Evolutionary conservation across 2,329 filamentous ascomycete species (phyloP).

Genomic region (Diaporthe citrichinensis): DNA sequence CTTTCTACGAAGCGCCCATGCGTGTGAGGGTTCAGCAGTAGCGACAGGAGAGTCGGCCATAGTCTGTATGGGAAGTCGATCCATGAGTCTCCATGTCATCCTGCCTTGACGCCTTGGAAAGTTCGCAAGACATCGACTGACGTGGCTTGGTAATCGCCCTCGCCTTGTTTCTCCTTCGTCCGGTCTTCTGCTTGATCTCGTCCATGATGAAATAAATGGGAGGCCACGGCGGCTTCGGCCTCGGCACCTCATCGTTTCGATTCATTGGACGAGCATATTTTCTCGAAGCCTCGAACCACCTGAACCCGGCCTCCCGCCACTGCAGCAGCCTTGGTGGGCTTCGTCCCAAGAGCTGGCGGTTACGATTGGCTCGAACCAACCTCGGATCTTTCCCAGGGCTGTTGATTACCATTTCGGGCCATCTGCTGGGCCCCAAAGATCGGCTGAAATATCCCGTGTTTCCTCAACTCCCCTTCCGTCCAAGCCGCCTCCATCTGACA

Average conservation of each 20-base stretch:
- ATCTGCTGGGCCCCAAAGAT: conserved; percentile 21
- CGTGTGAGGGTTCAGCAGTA: background rate
- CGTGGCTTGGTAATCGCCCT: conserved; percentile 9
- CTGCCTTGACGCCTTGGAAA: conserved; percentile 4
- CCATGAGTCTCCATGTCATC: background rate
- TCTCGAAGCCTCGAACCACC: background rate
- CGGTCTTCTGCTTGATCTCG: conserved; percentile 20
- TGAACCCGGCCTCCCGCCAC: background rate
- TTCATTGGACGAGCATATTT: conserved; percentile 21
- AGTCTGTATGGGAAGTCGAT: background rate
- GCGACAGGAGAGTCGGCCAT: background rate
- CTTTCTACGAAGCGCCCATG: background rate
- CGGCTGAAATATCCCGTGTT: conserved; percentile 31
- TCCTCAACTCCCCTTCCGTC: conserved; percentile 24
- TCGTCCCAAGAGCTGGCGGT: conserved; percentile 1
- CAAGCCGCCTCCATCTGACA: conserved; percentile 16
- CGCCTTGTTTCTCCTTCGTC: conserved; percentile 24
- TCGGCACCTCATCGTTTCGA: conserved; percentile 17
- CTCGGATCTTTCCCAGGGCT: conserved; percentile 19
- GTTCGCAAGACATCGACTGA: conserved; percentile 10
- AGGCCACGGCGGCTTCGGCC: conserved; percentile 19
- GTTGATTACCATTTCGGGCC: conserved; percentile 11
- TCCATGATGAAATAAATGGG: conserved; percentile 12
- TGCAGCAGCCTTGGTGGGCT: background rate
- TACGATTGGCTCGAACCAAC: conserved; percentile 27